A percentile compares a stretch with the other conserved stretches of the same genome.
Evolutionary conservation across 2,329 filamentous ascomycete species (phyloP).

Genomic region (Fusarium drepaniforme): DNA sequence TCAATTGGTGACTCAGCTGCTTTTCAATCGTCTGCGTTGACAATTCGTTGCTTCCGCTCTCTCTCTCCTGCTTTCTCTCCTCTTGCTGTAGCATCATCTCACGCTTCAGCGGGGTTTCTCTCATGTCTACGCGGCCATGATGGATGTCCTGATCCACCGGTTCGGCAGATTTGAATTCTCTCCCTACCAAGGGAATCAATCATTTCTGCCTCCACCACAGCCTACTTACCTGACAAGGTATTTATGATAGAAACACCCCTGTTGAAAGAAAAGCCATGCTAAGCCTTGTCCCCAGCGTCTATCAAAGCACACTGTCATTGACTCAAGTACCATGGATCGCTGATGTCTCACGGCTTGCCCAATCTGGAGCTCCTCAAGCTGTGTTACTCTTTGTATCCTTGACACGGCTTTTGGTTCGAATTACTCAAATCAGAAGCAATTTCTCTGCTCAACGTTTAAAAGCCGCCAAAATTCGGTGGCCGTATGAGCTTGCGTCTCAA

Average conservation of each 20-base stretch:
- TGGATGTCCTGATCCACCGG: constrained; percentile 50
- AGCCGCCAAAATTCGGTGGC: constrained; percentile 54
- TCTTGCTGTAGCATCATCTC: not conserved
- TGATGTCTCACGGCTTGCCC: constrained; percentile 53
- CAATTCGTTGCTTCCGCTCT: constrained; percentile 1
- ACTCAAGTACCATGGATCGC: constrained; percentile 53
- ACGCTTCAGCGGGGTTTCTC: constrained; percentile 2
- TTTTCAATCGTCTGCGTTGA: not conserved
- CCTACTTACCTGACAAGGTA: constrained; percentile 31
- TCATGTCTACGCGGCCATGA: constrained; percentile 38
- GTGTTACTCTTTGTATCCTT: constrained; percentile 53
- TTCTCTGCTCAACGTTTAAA: constrained; percentile 44
- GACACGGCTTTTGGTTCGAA: constrained; percentile 49
- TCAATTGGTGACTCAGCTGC: not conserved
- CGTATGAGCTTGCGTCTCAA: constrained; percentile 59
- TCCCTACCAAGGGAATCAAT: constrained; percentile 40
- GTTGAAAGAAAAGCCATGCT: not conserved
- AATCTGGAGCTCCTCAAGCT: constrained; percentile 56
- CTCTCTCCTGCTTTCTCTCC: not conserved
- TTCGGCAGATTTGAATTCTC: constrained; percentile 48
- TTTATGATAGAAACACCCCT: constrained; percentile 8
- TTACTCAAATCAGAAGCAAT: constrained; percentile 48
- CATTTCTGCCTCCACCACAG: constrained; percentile 22
- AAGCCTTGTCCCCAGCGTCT: constrained; percentile 17
- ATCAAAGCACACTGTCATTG: constrained; percentile 27